A percentile compares a stretch with the other conserved stretches of the same genome.
Conservation (phyloP, 2,329 filamentous ascomycete genomes). For the Cryphonectria radicalis region DNA sequence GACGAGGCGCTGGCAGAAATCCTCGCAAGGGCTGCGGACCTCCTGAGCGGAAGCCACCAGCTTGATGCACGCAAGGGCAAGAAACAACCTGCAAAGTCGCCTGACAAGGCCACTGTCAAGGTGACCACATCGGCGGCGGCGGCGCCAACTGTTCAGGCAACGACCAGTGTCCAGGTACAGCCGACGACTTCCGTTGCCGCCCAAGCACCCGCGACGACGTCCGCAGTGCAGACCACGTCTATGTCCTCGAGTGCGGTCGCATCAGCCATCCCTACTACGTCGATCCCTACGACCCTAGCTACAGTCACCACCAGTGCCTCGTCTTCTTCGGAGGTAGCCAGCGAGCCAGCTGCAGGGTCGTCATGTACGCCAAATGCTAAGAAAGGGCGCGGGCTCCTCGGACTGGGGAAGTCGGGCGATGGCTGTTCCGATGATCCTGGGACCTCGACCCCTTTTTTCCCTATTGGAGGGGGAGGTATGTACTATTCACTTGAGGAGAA, state of each 20-base stretch:
- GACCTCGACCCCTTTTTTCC: neutral
- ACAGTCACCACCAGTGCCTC: neutral
- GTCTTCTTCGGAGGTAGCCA: neutral
- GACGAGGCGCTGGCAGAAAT: neutral
- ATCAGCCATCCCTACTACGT: neutral
- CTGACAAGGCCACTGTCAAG: neutral
- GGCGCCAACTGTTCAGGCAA: neutral
- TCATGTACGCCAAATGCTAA: neutral
- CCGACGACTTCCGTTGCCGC: neutral
- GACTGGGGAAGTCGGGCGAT: neutral
- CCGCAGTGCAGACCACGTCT: neutral
- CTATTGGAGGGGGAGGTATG: neutral
- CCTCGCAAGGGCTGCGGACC: neutral
- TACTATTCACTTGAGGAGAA: neutral
- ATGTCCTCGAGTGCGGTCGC: neutral
- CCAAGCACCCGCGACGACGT: no score
- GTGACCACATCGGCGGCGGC: neutral
- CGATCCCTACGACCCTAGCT: neutral
- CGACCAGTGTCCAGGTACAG: neutral
- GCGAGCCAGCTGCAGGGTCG: neutral
- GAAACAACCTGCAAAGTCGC: neutral
- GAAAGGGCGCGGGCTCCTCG: neutral
- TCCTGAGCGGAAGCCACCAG: neutral
- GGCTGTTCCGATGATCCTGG: neutral
- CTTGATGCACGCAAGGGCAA: neutral